Conservation (phyloP, 2,329 filamentous ascomycete species). For the Podosphaera aphanis region DNA sequence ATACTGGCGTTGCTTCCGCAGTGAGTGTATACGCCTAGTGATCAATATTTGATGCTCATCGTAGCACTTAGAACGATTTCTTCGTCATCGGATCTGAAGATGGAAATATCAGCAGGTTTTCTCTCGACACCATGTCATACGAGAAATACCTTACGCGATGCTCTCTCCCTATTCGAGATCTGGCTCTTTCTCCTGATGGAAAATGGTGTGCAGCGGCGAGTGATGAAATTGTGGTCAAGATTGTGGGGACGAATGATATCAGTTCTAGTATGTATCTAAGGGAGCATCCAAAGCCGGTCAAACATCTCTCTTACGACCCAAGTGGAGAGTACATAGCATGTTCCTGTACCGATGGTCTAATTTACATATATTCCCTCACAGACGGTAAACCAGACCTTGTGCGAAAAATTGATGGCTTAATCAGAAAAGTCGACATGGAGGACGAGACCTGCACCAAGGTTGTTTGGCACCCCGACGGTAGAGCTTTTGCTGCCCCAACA, state of each 20-base stretch:
- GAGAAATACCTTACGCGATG: constrained; percentile 65
- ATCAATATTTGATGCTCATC: constrained; percentile 4
- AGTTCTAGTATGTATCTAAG: constrained; percentile 52
- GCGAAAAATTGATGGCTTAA: constrained; percentile 65
- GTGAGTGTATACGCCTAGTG: constrained; percentile 17
- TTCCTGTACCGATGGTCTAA: constrained; percentile 67
- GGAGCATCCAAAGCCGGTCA: constrained; percentile 69
- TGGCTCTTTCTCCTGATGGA: constrained; percentile 58
- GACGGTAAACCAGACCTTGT: constrained; percentile 61
- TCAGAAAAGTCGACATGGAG: constrained; percentile 55
- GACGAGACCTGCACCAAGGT: constrained; percentile 51
- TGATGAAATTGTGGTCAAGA: constrained; percentile 77
- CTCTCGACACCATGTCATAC: constrained; percentile 48
- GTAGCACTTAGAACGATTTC: constrained; percentile 36
- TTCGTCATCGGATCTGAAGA: constrained; percentile 84
- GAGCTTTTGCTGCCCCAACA: constrained; percentile 70
- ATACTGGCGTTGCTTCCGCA: constrained; percentile 52
- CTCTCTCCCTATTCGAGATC: constrained; percentile 66
- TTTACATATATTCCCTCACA: constrained; percentile 74
- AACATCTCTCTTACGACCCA: constrained; percentile 73
- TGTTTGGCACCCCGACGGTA: constrained; percentile 84
- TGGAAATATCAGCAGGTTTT: constrained; percentile 85
- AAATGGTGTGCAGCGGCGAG: constrained; percentile 90
- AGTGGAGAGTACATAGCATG: constrained; percentile 53
- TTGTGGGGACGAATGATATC: constrained; percentile 65